phyloP scores from a whole-genome alignment of 2,329 filamentous ascomycete species.

The Alternaria longipes region DNA sequence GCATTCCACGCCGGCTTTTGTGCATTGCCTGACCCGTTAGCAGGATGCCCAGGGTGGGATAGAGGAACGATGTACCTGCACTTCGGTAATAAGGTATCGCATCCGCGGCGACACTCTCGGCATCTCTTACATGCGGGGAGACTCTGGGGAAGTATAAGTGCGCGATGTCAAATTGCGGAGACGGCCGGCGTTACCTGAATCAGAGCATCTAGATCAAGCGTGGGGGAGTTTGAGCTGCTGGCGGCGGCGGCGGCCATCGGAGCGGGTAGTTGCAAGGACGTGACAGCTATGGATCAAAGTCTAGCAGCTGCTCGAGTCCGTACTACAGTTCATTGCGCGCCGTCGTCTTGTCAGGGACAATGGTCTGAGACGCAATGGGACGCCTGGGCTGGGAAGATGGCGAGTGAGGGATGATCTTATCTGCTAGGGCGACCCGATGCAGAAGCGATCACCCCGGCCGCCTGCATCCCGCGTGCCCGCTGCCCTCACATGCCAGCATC shows the following conservation, averaged over 20 bases:
- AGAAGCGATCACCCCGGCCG: slow-evolving; percentile 24
- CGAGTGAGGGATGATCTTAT: slow-evolving; percentile 21
- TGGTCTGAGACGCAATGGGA: slow-evolving; percentile 7
- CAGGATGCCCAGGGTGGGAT: slow-evolving; percentile 4
- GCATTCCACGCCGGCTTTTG: slow-evolving; percentile 48
- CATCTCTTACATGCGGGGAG: slow-evolving; percentile 49
- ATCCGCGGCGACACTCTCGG: slow-evolving; percentile 48
- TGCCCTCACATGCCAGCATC: slow-evolving; percentile 13
- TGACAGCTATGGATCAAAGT: background rate
- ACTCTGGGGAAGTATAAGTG: slow-evolving; percentile 30
- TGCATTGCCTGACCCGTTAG: slow-evolving; percentile 44
- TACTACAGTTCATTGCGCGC: slow-evolving; percentile 1
- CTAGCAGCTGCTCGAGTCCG: slow-evolving; percentile 3
- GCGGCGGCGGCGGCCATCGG: slow-evolving; percentile 28
- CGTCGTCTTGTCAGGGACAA: slow-evolving; percentile 1
- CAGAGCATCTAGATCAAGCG: slow-evolving; percentile 34
- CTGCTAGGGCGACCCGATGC: slow-evolving; percentile 25
- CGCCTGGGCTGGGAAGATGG: slow-evolving; percentile 15
- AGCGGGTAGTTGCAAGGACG: slow-evolving; percentile 1
- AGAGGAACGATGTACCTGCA: slow-evolving; percentile 35
- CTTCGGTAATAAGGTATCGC: slow-evolving; percentile 49
- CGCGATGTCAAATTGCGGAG: slow-evolving; percentile 3
- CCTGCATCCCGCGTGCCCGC: slow-evolving; percentile 20
- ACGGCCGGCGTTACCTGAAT: slow-evolving; percentile 31
- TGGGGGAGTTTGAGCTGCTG: slow-evolving; percentile 14